Base-by-base conservation (phyloP, 2,329 filamentous ascomycete species). In the Chrysosporium queenslandicum region DNA sequence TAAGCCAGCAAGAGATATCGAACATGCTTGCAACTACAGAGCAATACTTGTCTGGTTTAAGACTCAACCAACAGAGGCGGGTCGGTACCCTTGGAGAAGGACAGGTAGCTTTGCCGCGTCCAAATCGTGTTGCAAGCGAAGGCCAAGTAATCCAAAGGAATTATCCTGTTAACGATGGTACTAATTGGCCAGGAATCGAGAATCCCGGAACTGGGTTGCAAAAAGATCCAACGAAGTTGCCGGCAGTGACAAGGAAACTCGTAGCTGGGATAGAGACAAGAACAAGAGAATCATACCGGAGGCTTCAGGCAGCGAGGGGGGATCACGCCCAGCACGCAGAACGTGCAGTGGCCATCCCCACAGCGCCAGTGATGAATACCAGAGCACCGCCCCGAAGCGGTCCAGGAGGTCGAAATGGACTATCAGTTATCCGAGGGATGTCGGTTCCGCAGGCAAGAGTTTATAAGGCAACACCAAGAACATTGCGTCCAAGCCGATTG, bases 381-480 rank as follows among this genome's bases (percentile, higher is more conserved):
- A 36, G 20, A 25, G 16, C 36, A n/a, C 16, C 25, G 9, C 25
- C 47, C 21, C 47, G 36, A 32, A 30, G n/a, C 9, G 21, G 23
- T 27, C 3, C 18, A 25, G 16, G 9, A 18, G 6, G 4, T 4
- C 27, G 11, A 6, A 41, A 9, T n/a, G 21, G 7, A 42, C 23
- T 25, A 39, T 14, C 48, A 23, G n/a, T 41, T 14, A 14, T 16
- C 25, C 48, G 23, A 6, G 34, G 21, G 12, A 39, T 48, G 30
- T 27, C 20, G n/a, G 21, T 3, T 16, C 27, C 21, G 27, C 8
- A 34, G 7, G 25, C 36, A 34, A 39, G 50, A 30, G 34, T 52
- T n/a, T 6, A 27, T 23, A 52, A 52, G 40, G 5, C 20, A 14
- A 56, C 54, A 2, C 40, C 50, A 29, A 53, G 46, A 36, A 51